Conservation (phyloP, 768 basidiomycete species). For the Mycena latifolia region DNA sequence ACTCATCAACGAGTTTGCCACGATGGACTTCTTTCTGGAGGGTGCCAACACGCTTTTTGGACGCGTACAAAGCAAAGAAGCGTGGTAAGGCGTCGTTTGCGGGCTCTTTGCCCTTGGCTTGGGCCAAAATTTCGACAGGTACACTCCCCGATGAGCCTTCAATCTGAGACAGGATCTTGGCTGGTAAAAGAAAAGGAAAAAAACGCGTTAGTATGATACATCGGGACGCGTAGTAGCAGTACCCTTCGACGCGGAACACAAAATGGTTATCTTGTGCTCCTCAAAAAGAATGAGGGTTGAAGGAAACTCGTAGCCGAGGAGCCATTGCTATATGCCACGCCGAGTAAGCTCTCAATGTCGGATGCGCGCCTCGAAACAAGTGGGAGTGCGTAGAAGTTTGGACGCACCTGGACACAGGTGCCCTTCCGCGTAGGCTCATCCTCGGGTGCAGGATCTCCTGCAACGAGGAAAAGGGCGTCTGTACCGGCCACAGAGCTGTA, state of each 20-base stretch:
- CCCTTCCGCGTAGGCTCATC: slow-evolving; percentile 94
- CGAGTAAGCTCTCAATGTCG: slow-evolving; percentile 30
- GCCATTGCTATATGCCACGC: slow-evolving; percentile 80
- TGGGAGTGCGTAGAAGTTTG: slow-evolving; percentile 7
- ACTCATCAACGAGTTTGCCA: slow-evolving; percentile 91
- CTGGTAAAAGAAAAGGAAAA: slow-evolving; percentile 54
- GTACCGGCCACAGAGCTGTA: slow-evolving; percentile 74
- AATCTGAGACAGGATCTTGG: slow-evolving; percentile 88
- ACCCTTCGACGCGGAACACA: slow-evolving; percentile 95
- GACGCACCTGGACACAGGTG: slow-evolving; percentile 87
- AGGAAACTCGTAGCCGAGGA: slow-evolving; percentile 97
- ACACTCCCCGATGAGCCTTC: slow-evolving; percentile 66
- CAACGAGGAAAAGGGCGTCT: slow-evolving; percentile 77
- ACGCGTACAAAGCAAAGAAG: slow-evolving; percentile 73
- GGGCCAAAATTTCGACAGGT: slow-evolving; percentile 80
- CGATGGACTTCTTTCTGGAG: slow-evolving; percentile 86
- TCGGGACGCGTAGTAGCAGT: slow-evolving; percentile 8
- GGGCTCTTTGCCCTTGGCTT: slow-evolving; percentile 85
- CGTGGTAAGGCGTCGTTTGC: slow-evolving; percentile 80
- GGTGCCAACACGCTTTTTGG: slow-evolving; percentile 75
- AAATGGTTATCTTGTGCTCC: slow-evolving; percentile 79
- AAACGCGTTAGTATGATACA: slow-evolving; percentile 23
- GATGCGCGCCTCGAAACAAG: slow-evolving; percentile 25
- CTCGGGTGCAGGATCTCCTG: slow-evolving; percentile 85
- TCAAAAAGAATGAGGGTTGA: slow-evolving; percentile 91